Evolutionary conservation across 169 alveolate species (phyloP).

Genomic region (Eimeria falciformis): DNA sequence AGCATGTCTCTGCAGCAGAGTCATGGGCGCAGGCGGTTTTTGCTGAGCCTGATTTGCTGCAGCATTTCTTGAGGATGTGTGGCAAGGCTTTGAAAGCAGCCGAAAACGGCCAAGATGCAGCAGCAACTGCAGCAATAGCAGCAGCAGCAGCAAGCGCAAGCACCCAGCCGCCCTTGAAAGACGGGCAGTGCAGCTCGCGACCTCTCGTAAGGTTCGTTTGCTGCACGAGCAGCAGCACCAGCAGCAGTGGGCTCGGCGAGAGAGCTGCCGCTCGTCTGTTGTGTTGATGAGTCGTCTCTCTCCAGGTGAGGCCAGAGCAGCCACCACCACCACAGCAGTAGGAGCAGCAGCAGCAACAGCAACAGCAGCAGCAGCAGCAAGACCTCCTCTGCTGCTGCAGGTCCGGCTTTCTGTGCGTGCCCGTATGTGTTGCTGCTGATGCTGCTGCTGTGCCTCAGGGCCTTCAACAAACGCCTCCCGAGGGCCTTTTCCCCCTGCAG

Average conservation of each 20-base stretch:
- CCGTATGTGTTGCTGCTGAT: too few relatives aligned
- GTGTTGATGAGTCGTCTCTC: too few relatives aligned
- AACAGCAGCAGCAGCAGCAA: neutral
- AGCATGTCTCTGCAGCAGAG: too few relatives aligned
- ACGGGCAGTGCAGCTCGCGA: too few relatives aligned
- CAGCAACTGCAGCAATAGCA: neutral
- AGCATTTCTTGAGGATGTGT: neutral
- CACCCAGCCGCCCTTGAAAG: too few relatives aligned
- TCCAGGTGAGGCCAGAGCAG: neutral
- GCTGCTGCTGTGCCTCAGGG: too few relatives aligned
- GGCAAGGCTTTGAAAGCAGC: neutral
- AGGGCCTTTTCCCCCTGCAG: neutral
- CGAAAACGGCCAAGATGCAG: neutral
- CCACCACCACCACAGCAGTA: neutral
- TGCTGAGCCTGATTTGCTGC: neutral
- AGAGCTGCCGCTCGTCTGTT: neutral
- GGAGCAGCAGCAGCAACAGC: neutral
- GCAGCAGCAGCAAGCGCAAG: neutral
- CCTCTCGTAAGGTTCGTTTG: too few relatives aligned
- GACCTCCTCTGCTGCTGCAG: neutral
- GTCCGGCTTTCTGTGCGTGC: too few relatives aligned
- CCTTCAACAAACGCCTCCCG: neutral
- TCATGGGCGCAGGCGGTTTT: neutral
- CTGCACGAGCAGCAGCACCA: conserved; percentile 7
- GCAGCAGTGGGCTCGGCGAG: conserved; percentile 5